Evolutionary conservation across 2,329 filamentous ascomycete species (phyloP), one percentile per base, ranked within the genome.

Genomic region (Beauveria bassiana): DNA sequence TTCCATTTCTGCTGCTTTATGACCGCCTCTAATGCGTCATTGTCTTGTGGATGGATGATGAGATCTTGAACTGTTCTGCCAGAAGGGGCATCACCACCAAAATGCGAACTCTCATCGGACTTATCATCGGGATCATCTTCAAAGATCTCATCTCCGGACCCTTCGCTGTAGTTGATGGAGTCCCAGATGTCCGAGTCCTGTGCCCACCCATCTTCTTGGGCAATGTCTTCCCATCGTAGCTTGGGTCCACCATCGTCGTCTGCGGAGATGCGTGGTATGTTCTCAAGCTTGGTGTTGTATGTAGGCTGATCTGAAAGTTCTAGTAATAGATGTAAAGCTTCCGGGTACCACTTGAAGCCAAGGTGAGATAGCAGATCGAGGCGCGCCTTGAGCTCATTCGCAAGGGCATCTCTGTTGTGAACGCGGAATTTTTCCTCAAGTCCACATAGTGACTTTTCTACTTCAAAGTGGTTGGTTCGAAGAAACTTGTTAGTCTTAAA

Each of bases 381-480:
- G 42, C 89, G 64, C 57, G 77, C 70, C 7, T 80, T 76, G 46
- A 97, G 74, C 62, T 88, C 86, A 61, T 93, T 86, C 14, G 91
- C 91, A 28, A 97, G 77, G 45, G 85, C 85, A 68, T 97, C 93
- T 64, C 90, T 86, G 69, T 89, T 87, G 53, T 91, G 81, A 59
- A 98, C 81, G 38, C 86, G 83, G 68, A 97, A 95, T 67, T 93
- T 92, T 75, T 98, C 95, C 66, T 93, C 87, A 3, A 97, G 78
- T 1, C 90, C 90, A 54, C 85, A 78, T 2, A 93, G 78, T 42
- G 80, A 81, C 43, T 81, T 81, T 45, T 82, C 77, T 22, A 93
- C 83, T 50, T 89, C 86, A 69, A 93, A 93, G 66, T 90, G 88
- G 68, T 93, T 90, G 1, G 87, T 90, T 43, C 88, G 83, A 40